Conservation (phyloP, 495 filamentous ascomycete species). For the Echria macrotheca region DNA sequence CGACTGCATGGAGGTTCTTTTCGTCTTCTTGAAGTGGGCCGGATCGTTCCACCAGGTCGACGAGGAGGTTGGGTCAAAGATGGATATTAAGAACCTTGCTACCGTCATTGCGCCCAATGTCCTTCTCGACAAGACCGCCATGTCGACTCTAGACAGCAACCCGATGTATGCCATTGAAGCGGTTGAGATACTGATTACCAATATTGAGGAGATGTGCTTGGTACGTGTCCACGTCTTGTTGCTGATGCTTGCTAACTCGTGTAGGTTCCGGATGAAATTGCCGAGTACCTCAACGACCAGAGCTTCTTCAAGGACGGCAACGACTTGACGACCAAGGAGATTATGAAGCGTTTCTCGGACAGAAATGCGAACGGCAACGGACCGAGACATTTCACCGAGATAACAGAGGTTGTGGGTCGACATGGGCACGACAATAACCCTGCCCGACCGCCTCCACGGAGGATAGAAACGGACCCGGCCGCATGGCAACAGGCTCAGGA, state of each 20-base stretch:
- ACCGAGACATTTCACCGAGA: conserved; percentile 51
- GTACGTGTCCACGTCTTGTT: conserved; percentile 48
- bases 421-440: conserved; percentile 43
- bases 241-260: conserved; percentile 16
- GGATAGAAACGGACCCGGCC: conserved; percentile 71
- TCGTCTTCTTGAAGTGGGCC: conserved; percentile 95
- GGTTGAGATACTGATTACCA: conserved; percentile 80
- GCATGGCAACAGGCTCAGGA: conserved; percentile 83
- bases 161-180: conserved; percentile 91
- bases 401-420: conserved; percentile 49
- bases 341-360: conserved; percentile 81
- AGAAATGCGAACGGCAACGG: conserved; percentile 54
- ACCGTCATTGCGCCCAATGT: conserved; percentile 99
- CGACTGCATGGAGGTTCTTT: conserved; percentile 91
- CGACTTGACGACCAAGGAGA: conserved; percentile 95
- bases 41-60: conserved; percentile 96
- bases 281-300: conserved; percentile 77
- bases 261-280: conserved; percentile 88
- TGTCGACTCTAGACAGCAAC: conserved; percentile 63
- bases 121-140: conserved; percentile 65
- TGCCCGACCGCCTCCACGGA: conserved; percentile 45
- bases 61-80: conserved; percentile 88
- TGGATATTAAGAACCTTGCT: conserved; percentile 97
- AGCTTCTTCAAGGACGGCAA: conserved; percentile 71
- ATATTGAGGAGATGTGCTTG: conserved; percentile 94